These are phyloP conservation scores for Mangifera indica DNA, from an alignment of 345 rosid species.

Conservation along the genomic window DNA sequence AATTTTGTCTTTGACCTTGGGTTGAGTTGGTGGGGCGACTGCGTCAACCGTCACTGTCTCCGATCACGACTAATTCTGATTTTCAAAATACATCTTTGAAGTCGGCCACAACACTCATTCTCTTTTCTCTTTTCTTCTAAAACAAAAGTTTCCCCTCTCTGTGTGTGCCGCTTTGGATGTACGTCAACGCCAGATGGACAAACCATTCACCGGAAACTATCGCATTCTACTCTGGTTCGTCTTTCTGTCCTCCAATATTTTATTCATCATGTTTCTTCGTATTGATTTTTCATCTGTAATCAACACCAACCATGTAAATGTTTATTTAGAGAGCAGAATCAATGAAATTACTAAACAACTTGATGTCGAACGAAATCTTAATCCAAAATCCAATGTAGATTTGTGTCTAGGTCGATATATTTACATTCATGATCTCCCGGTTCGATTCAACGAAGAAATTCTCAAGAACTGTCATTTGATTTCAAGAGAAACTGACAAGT, in stretches of 20 bases:
- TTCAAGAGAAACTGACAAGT: constrained; percentile 33
- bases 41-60: too few species aligned
- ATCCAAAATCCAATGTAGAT: not conserved
- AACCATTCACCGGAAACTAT: not conserved
- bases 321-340: not conserved
- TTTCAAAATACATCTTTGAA: too few species aligned
- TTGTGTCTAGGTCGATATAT: constrained; percentile 41
- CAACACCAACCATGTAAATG: not conserved
- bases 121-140: not conserved
- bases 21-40: too few species aligned
- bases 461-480: constrained; percentile 31
- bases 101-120: too few species aligned
- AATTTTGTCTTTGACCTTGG: too few species aligned
- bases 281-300: not conserved
- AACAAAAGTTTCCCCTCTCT: not conserved
- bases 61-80: too few species aligned
- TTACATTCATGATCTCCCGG: constrained; percentile 40
- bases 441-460: constrained; percentile 35
- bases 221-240: constrained; percentile 3
- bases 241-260: constrained; percentile 10
- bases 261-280: constrained; percentile 2
- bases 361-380: not conserved
- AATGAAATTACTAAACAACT: not conserved
- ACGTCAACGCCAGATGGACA: constrained; percentile 15
- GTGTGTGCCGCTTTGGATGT: not conserved